Evolutionary conservation across 2,329 filamentous ascomycete species (phyloP).

Genomic region (Metarhizium guizhouense): DNA sequence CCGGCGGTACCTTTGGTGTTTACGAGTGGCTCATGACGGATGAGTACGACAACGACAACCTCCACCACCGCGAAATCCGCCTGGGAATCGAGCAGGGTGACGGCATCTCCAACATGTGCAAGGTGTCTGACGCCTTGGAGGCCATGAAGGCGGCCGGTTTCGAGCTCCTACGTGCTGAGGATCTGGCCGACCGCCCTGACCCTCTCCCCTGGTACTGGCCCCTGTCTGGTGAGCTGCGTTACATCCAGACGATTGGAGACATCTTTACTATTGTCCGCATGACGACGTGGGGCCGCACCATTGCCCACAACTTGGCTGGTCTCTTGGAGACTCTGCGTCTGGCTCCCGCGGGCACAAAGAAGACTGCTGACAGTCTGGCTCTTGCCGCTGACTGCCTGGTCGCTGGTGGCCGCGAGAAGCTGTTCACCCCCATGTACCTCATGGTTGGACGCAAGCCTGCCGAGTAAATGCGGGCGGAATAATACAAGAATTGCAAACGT

Average conservation of each 20-base stretch:
- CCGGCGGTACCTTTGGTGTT: constrained; percentile 88
- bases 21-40: constrained; percentile 99
- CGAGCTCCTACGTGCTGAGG: constrained; percentile 72
- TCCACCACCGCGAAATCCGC: constrained; percentile 79
- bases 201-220: constrained; percentile 90
- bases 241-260: constrained; percentile 73
- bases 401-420: constrained; percentile 73
- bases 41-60: constrained; percentile 80
- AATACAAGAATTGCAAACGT: neutral
- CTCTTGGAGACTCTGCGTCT: constrained; percentile 65
- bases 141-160: constrained; percentile 88
- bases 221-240: constrained; percentile 72
- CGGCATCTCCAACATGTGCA: constrained; percentile 97
- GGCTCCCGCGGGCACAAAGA: constrained; percentile 77
- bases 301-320: constrained; percentile 71
- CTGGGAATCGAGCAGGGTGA: constrained; percentile 93
- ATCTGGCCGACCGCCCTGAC: constrained; percentile 72
- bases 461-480: constrained; percentile 3
- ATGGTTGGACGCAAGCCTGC: constrained; percentile 85
- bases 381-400: constrained; percentile 77
- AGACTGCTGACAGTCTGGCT: constrained; percentile 87
- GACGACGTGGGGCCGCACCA: constrained; percentile 71
- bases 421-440: constrained; percentile 99
- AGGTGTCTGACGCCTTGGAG: constrained; percentile 66
- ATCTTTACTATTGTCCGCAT: constrained; percentile 78